Conservation (phyloP, 768 basidiomycete species). For the Hydnum rufescens region DNA sequence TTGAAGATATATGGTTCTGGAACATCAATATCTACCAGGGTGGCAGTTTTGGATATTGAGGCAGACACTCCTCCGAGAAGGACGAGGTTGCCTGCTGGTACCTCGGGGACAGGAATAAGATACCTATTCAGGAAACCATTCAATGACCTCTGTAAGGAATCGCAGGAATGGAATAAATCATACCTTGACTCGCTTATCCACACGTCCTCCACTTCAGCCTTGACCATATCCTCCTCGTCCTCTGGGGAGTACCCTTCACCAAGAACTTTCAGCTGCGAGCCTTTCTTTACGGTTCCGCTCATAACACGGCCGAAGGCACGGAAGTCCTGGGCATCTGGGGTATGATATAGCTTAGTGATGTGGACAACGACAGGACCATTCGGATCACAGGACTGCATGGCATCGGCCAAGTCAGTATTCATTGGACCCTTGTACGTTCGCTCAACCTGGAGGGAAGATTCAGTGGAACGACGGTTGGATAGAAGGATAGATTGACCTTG, state of each 20-base stretch:
- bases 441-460: conserved; percentile 32
- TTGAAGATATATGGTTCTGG: conserved; percentile 86
- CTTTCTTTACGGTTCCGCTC: conserved; percentile 74
- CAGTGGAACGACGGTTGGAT: not conserved
- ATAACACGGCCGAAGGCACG: conserved; percentile 87
- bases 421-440: conserved; percentile 78
- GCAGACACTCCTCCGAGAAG: conserved; percentile 84
- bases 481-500: conserved; percentile 17
- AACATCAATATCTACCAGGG: conserved; percentile 48
- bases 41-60: conserved; percentile 90
- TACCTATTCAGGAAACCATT: conserved; percentile 35
- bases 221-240: conserved; percentile 96
- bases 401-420: conserved; percentile 50
- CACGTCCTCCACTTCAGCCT: conserved; percentile 60
- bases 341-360: conserved; percentile 85
- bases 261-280: conserved; percentile 78
- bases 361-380: conserved; percentile 86
- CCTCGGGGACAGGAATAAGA: conserved; percentile 72
- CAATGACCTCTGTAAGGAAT: not conserved
- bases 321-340: conserved; percentile 92
- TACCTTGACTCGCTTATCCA: conserved; percentile 86
- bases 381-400: conserved; percentile 69
- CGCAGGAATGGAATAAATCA: conserved; percentile 1
- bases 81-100: conserved; percentile 81
- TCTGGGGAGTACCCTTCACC: conserved; percentile 98